phyloP scores from a whole-genome alignment of 306 rosid species.

The Gillenia trifoliata region DNA sequence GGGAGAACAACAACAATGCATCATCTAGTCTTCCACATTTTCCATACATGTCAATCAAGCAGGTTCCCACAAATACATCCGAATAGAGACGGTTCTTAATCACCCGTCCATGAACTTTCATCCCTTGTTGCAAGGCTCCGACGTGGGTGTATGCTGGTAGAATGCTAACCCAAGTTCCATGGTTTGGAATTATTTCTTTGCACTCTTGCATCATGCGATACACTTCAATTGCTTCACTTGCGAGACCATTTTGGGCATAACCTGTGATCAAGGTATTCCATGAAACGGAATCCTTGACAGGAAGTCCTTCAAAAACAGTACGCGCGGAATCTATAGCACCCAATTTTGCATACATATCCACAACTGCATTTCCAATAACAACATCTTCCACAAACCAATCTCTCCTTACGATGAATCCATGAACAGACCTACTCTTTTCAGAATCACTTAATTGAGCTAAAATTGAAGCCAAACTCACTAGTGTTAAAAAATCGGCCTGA shows the following conservation, averaged over 20 bases:
- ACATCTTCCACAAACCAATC: conserved; percentile 35
- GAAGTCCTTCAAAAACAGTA: conserved; percentile 35
- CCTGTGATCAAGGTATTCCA: conserved; percentile 52
- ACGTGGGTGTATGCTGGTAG: conserved; percentile 40
- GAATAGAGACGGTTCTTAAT: conserved; percentile 32
- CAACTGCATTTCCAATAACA: conserved; percentile 42
- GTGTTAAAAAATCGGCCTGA: conserved; percentile 34
- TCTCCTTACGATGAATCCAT: conserved; percentile 40
- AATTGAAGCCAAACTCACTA: conserved; percentile 48
- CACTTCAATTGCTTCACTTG: conserved; percentile 40
- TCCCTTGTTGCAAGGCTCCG: conserved; percentile 45
- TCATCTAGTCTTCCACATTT: conserved; percentile 49
- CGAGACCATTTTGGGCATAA: conserved; percentile 49
- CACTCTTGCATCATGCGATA: conserved; percentile 31
- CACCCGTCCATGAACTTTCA: conserved; percentile 44
- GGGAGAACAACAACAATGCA: conserved; percentile 36
- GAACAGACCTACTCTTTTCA: conserved; percentile 27
- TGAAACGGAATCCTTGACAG: conserved; percentile 34
- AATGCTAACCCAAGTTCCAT: conserved; percentile 48
- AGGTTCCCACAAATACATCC: conserved; percentile 43
- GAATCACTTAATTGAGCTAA: conserved; percentile 33
- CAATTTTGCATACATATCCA: conserved; percentile 49
- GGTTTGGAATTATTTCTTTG: conserved; percentile 32
- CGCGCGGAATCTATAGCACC: conserved; percentile 35
- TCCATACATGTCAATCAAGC: conserved; percentile 52